A percentile compares a stretch with the other conserved stretches of the same genome.
phyloP scores from a whole-genome alignment of 169 alveolate species.

The Plasmodium sp. region DNA sequence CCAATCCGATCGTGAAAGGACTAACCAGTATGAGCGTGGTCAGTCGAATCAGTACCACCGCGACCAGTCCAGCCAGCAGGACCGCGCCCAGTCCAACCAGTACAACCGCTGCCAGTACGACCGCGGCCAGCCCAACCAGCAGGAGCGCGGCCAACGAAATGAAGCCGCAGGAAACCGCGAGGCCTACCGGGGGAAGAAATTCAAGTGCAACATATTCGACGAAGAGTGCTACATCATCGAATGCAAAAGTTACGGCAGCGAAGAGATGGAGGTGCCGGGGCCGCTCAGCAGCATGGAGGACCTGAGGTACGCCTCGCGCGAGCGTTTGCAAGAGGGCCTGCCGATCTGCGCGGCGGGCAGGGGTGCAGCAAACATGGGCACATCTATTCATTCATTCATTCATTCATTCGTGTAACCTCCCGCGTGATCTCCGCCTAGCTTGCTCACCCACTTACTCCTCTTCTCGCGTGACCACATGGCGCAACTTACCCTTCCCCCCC shows the following conservation, averaged over 20 bases:
- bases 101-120: neutral
- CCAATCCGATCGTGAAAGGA: neutral
- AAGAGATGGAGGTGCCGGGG: conserved; percentile 10
- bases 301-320: neutral
- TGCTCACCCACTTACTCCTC: neutral
- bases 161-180: neutral
- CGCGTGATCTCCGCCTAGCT: neutral
- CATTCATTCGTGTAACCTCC: neutral
- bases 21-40: neutral
- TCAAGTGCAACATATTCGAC: conserved; percentile 32
- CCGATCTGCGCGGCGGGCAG: neutral
- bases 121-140: neutral
- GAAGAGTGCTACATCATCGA: conserved; percentile 31
- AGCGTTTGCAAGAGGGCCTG: neutral
- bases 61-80: neutral
- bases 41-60: neutral
- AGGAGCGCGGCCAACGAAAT: neutral
- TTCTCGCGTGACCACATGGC: neutral
- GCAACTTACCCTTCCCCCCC: neutral
- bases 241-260: conserved; percentile 24
- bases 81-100: neutral
- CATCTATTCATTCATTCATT: neutral
- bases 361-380: neutral
- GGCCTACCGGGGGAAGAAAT: neutral
- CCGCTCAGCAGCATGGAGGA: conserved; percentile 23